These are phyloP conservation scores for Pseudogymnoascus verrucosus DNA, from an alignment of 2,329 filamentous ascomycete species.

Conservation along the genomic window DNA sequence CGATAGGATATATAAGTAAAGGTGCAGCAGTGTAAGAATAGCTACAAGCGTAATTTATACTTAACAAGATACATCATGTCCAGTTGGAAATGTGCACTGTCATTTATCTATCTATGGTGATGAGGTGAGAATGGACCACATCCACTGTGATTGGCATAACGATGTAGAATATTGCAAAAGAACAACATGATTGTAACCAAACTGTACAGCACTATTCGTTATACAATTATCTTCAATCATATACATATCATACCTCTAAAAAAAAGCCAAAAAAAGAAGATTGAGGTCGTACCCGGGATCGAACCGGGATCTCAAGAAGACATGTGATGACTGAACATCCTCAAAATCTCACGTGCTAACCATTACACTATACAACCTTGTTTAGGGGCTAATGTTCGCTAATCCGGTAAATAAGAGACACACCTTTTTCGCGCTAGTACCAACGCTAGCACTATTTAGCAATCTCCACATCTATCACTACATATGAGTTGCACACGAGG, in stretches of 20 bases:
- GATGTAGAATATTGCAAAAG: background rate
- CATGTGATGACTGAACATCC: constrained; percentile 4
- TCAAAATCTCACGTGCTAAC: constrained; percentile 9
- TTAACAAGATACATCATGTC: background rate
- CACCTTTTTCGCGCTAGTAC: background rate
- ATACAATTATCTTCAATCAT: background rate
- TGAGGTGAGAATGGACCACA: background rate
- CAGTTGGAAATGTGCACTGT: background rate
- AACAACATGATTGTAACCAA: background rate
- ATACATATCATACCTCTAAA: background rate
- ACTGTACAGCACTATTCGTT: background rate
- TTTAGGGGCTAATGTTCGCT: background rate
- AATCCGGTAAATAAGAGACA: background rate
- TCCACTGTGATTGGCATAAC: background rate
- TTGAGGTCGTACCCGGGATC: constrained; percentile 7
- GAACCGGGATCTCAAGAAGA: constrained; percentile 9
- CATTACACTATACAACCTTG: constrained; percentile 7
- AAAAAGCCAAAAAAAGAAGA: background rate
- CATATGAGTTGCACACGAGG: background rate
- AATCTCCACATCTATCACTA: background rate
- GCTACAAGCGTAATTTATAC: background rate
- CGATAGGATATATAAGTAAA: background rate
- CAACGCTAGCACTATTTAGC: background rate
- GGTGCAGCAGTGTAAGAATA: background rate
- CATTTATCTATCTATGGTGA: background rate